Percentiles rank a stretch among this genome's conserved stretches.
phyloP scores from a whole-genome alignment of 139 green algal species.

The Tetradesmus lagerheimii region DNA sequence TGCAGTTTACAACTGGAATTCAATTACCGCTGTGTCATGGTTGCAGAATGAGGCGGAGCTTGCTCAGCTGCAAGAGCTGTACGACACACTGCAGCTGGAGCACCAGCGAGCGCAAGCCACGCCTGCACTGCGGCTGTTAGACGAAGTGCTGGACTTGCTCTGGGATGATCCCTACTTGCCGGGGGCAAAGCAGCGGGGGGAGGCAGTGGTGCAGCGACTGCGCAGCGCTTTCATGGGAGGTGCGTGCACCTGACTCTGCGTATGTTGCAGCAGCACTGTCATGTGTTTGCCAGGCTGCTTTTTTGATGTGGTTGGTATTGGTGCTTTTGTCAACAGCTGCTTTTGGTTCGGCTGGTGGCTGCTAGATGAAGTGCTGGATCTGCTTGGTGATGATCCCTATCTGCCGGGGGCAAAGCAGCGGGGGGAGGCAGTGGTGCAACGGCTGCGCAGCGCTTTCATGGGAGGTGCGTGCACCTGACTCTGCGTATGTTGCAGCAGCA shows the following conservation, averaged over 20 bases:
- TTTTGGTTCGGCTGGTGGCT: background rate
- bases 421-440: background rate
- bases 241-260: background rate
- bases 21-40: too few species aligned
- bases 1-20: too few species aligned
- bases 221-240: conserved; percentile 25
- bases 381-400: conserved; percentile 26
- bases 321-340: too few species aligned
- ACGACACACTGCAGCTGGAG: background rate
- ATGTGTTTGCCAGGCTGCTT: background rate
- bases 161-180: conserved; percentile 21
- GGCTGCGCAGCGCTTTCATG: conserved; percentile 8
- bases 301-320: background rate
- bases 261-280: background rate
- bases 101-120: background rate
- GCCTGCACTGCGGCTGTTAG: conserved; percentile 1
- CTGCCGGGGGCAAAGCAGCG: background rate
- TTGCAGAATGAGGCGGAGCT: background rate
- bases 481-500: too few species aligned
- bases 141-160: conserved; percentile 21
- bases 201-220: background rate
- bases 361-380: conserved; percentile 20
- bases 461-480: background rate
- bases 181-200: background rate
- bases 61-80: background rate